Base-by-base conservation (phyloP, 371 early-diverging fungal genomes). In the Mortierella sp. region DNA sequence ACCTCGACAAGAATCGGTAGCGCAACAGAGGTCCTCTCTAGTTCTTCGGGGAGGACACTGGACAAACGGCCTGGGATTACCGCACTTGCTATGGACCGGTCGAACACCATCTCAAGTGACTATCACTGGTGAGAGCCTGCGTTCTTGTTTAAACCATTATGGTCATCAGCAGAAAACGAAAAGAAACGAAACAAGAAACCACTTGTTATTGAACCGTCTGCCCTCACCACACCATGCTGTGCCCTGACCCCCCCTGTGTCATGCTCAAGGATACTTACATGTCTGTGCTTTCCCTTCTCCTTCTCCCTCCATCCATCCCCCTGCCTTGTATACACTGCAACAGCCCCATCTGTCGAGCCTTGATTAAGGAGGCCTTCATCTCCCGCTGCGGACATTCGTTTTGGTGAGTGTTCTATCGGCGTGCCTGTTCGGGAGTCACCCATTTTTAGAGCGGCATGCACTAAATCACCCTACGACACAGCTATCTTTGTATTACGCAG, bases 371-470 rank as follows among this genome's bases (percentile, higher is more conserved):
- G 47, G 93, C 93, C 0, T 93, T 87, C 63, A 87, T 90, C 70
- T 87, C 94, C 1, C 80, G 82, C n/a, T 95, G 95, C 79, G 93
- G 95, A 0, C 95, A 95, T 79, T 91, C 93, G 1, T 96, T 92
- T 79, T 96, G 95, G 91, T 90, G 84, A 50, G 43, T n/a, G 21
- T 21, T 43, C 43, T 15, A 7, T 43, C 15, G 21, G 43, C 6
- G 21, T 43, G 11, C 15, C 43, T 43, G n/a, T n/a, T 21, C 21
- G 6, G 43, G 19, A 15, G 43, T n/a, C 5, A 17, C 41, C 37
- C 48, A 51, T 53, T 56, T n/a, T 14, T n/a, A 15, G 30, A 39
- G 41, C 43, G n/a, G 6, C 11, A 44, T 24, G 23, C 50, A 21
- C 26, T 8, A 21, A 49, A 12, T 52, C 27, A 30, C 11, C 15